Evolutionary conservation across 768 basidiomycete species (phyloP).

Genomic region (Gymnopilus dilepis): DNA sequence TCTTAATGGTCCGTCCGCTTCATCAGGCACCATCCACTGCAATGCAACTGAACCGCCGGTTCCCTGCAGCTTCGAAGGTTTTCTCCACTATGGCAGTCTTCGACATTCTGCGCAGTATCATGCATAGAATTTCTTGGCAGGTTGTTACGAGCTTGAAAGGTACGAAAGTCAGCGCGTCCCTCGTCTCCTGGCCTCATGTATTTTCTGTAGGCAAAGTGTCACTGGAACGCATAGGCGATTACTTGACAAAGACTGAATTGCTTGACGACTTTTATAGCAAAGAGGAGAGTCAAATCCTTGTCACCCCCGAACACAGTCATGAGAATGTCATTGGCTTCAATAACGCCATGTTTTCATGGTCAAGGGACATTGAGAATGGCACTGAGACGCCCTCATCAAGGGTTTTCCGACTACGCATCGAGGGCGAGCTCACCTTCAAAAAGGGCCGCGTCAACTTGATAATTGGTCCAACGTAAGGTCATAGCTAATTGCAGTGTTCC

Average conservation of each 20-base stretch:
- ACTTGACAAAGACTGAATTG: conserved; percentile 54
- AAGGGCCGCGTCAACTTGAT: conserved; percentile 59
- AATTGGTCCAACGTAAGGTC: conserved; percentile 54
- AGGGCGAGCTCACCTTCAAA: conserved; percentile 61
- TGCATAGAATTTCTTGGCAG: conserved; percentile 23
- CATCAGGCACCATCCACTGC: too few species aligned
- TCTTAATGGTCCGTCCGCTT: conserved; percentile 26
- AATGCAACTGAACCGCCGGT: not conserved
- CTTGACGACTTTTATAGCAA: conserved; percentile 35
- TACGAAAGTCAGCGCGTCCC: too few species aligned
- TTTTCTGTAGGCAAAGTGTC: conserved; percentile 68
- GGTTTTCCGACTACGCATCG: conserved; percentile 57
- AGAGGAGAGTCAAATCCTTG: not conserved
- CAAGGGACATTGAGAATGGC: conserved; percentile 36
- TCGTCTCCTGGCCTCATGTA: too few species aligned
- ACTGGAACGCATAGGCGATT: conserved; percentile 55
- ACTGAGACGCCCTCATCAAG: conserved; percentile 48
- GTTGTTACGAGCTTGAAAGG: conserved; percentile 35
- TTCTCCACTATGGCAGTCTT: conserved; percentile 67
- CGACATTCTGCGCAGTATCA: conserved; percentile 40
- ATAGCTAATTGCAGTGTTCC: not conserved
- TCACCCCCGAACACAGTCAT: not conserved
- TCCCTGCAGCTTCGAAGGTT: conserved; percentile 52
- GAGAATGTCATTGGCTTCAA: conserved; percentile 50
- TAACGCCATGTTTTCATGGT: conserved; percentile 63